Conservation (phyloP, 768 basidiomycete species). For the Suillus paluster region DNA sequence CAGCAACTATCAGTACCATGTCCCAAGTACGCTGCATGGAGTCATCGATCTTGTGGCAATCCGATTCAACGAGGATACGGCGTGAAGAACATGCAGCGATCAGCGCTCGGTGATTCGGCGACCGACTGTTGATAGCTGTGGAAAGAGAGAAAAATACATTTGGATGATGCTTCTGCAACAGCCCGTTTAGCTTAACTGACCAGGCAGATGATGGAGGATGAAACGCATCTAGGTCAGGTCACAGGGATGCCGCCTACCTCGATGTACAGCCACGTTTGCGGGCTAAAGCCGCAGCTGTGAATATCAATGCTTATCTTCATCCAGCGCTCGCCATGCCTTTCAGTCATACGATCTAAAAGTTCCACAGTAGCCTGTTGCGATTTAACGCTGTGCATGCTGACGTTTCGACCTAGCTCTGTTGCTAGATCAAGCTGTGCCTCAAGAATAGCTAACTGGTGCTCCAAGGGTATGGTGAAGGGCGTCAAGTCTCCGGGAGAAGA, state of each 20-base stretch:
- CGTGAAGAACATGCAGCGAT: slow-evolving; percentile 64
- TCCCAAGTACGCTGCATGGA: slow-evolving; percentile 72
- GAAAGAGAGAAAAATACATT: slow-evolving; percentile 92
- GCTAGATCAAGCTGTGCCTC: slow-evolving; percentile 89
- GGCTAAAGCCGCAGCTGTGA: slow-evolving; percentile 87
- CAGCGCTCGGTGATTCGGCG: slow-evolving; percentile 62
- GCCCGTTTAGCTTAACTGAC: background rate
- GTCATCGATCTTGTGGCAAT: slow-evolving; percentile 69
- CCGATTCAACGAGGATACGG: slow-evolving; percentile 86
- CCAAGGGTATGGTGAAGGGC: slow-evolving; percentile 76
- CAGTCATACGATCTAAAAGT: slow-evolving; percentile 61
- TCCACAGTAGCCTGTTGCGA: slow-evolving; percentile 70
- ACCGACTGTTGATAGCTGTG: slow-evolving; percentile 80
- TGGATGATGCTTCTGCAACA: slow-evolving; percentile 59
- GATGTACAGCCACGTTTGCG: slow-evolving; percentile 72
- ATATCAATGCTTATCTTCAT: slow-evolving; percentile 78
- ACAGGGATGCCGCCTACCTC: slow-evolving; percentile 59
- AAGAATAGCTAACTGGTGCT: slow-evolving; percentile 81
- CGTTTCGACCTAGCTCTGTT: slow-evolving; percentile 72
- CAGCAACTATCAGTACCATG: slow-evolving; percentile 73
- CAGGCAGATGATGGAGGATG: slow-evolving; percentile 13
- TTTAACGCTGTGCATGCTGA: slow-evolving; percentile 90
- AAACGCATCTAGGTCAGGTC: background rate
- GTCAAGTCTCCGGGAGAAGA: slow-evolving; percentile 62
- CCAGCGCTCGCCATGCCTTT: slow-evolving; percentile 63